Conservation (phyloP, 441 rosid genomes). For the Erodium texanum region DNA sequence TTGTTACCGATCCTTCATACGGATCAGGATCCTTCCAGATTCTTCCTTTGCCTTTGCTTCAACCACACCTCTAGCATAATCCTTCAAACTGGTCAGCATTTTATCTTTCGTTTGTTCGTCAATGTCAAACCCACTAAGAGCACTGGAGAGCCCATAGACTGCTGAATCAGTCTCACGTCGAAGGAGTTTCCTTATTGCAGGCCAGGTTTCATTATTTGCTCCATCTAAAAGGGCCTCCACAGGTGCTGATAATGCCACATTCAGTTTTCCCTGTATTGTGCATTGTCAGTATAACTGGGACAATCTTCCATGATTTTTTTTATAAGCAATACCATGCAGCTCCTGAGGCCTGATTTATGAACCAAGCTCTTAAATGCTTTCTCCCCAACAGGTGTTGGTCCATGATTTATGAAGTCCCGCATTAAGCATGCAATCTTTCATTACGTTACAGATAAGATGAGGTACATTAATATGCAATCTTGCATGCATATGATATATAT, state of each 20-base stretch:
- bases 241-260: conserved; percentile 70
- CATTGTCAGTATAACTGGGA: conserved; percentile 15
- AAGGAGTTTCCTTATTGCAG: conserved; percentile 73
- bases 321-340: background rate
- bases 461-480: background rate
- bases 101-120: conserved; percentile 51
- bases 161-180: conserved; percentile 62
- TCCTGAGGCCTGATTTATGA: background rate
- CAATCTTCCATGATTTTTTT: background rate
- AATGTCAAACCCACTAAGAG: conserved; percentile 73
- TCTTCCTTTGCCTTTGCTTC: conserved; percentile 90
- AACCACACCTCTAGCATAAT: conserved; percentile 64
- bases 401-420: background rate
- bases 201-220: conserved; percentile 82
- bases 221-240: conserved; percentile 93
- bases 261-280: conserved; percentile 61
- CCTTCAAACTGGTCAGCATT: conserved; percentile 50
- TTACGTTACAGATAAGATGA: background rate
- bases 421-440: background rate
- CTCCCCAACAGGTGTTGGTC: too few relatives aligned
- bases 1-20: conserved; percentile 87
- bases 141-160: conserved; percentile 52
- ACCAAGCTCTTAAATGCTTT: background rate
- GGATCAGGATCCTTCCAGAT: conserved; percentile 76
- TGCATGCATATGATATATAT: background rate